Evolutionary conservation across 257 asterid genomes (phyloP).

Genomic region (Hygrophila difformis): DNA sequence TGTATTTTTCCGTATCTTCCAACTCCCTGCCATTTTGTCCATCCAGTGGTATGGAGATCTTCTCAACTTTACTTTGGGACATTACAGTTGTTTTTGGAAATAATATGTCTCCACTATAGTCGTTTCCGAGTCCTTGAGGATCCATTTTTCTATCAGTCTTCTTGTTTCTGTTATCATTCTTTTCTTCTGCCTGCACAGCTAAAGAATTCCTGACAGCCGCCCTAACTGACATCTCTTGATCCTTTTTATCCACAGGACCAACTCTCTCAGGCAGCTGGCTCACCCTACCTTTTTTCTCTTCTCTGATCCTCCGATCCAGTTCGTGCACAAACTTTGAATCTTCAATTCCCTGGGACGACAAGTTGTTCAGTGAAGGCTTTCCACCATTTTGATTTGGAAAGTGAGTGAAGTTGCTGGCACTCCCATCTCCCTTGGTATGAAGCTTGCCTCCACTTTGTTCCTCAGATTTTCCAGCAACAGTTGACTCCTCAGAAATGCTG

Average conservation of each 20-base stretch:
- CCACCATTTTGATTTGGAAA: conserved; percentile 44
- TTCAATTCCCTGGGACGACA: conserved; percentile 22
- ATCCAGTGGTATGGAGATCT: conserved; percentile 26
- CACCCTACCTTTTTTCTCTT: conserved; percentile 29
- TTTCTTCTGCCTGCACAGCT: conserved; percentile 30
- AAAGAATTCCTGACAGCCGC: conserved; percentile 23
- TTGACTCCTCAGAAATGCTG: conserved; percentile 50
- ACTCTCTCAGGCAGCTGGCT: conserved; percentile 34
- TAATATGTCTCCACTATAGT: conserved; percentile 17
- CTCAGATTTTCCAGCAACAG: conserved; percentile 34
- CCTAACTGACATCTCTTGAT: conserved; percentile 21
- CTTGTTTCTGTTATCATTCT: conserved; percentile 26
- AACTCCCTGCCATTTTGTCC: conserved; percentile 27
- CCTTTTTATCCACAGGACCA: conserved; percentile 25
- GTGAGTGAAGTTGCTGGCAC: conserved; percentile 14
- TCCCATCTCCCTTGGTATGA: conserved; percentile 24
- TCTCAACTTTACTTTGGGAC: conserved; percentile 27
- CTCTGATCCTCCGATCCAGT: conserved; percentile 53
- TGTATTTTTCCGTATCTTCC: conserved; percentile 36
- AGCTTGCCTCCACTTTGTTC: conserved; percentile 27
- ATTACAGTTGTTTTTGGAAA: conserved; percentile 22
- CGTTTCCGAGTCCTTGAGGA: conserved; percentile 23
- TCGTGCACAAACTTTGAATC: conserved; percentile 51
- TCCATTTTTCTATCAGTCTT: conserved; percentile 33
- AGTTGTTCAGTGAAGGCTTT: conserved; percentile 22